Evolutionary conservation across 78 protist genomes (phyloP).

Genomic region (Mastigamoeba balamuthi): DNA sequence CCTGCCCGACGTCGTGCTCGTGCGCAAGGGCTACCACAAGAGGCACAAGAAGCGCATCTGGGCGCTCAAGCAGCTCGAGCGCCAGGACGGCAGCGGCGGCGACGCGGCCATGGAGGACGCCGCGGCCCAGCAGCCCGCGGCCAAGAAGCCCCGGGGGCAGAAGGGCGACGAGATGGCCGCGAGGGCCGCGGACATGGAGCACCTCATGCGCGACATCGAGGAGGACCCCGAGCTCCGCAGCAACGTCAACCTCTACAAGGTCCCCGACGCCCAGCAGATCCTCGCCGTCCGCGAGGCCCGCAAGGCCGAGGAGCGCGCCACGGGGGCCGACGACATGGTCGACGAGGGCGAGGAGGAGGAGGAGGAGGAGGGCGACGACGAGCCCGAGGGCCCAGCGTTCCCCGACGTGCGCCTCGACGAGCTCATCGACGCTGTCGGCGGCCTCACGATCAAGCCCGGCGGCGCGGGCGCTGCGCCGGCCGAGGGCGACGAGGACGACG

Average conservation of each 20-base stretch:
- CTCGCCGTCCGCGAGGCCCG: too few species aligned
- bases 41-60: slow-evolving; percentile 9
- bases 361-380: slow-evolving; percentile 25
- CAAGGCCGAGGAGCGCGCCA: not conserved
- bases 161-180: slow-evolving; percentile 24
- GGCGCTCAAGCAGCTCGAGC: not conserved
- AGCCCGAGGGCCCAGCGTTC: slow-evolving; percentile 14
- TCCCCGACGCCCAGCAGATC: not conserved
- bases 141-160: not conserved
- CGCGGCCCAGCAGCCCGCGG: not conserved
- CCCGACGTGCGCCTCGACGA: too few species aligned
- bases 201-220: slow-evolving; percentile 74
- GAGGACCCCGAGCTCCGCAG: slow-evolving; percentile 62
- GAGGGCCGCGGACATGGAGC: too few species aligned
- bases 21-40: slow-evolving; percentile 63
- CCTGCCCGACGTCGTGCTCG: slow-evolving; percentile 74
- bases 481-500: too few species aligned
- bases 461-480: too few species aligned
- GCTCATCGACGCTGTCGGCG: too few species aligned
- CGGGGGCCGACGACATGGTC: slow-evolving; percentile 3
- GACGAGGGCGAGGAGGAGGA: slow-evolving; percentile 4
- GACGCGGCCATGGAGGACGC: not conserved
- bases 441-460: too few species aligned
- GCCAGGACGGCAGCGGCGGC: not conserved
- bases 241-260: slow-evolving; percentile 37